Percentiles rank a stretch among this genome's conserved stretches.
These are phyloP conservation scores for Didymella lethalis DNA, from an alignment of 2,329 filamentous ascomycete species.

Conservation along the genomic window DNA sequence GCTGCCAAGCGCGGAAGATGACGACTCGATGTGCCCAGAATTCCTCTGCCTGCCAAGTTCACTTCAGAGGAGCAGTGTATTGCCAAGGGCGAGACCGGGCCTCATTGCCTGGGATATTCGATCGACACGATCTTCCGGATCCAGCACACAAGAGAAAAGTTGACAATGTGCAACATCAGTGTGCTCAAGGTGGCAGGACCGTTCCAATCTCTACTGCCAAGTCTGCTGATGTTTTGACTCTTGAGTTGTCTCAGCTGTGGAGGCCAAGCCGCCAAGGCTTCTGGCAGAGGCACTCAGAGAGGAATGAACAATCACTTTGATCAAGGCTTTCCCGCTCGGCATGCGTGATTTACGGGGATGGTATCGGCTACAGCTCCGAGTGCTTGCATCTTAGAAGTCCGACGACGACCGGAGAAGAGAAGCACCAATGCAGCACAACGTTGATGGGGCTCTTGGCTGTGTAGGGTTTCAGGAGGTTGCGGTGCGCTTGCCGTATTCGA, in stretches of 20 bases:
- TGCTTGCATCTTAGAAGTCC: not conserved
- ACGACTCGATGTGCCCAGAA: slow-evolving; percentile 21
- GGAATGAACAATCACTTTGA: slow-evolving; percentile 12
- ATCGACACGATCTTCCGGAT: not conserved
- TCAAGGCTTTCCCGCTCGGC: not conserved
- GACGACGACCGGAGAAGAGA: not conserved
- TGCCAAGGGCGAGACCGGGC: slow-evolving; percentile 23
- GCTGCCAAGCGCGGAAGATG: slow-evolving; percentile 37
- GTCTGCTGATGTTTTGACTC: slow-evolving; percentile 3
- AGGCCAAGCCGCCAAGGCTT: slow-evolving; percentile 19
- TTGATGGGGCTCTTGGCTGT: slow-evolving; percentile 33
- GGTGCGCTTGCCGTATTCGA: slow-evolving; percentile 5
- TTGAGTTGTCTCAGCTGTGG: slow-evolving; percentile 15
- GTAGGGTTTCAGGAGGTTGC: slow-evolving; percentile 11
- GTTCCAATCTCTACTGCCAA: not conserved
- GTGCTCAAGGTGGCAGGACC: not conserved
- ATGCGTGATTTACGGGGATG: slow-evolving; percentile 6
- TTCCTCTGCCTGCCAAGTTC: slow-evolving; percentile 32
- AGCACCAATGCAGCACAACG: slow-evolving; percentile 23
- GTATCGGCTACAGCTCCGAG: not conserved
- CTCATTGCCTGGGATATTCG: not conserved
- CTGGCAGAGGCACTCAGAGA: slow-evolving; percentile 7
- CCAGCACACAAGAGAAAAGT: not conserved
- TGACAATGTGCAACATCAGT: not conserved
- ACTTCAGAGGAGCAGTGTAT: slow-evolving; percentile 10